Percentiles rank a stretch among this genome's conserved stretches.
Evolutionary conservation across 2,329 filamentous ascomycete species (phyloP).

Genomic region (Pestalotiopsis sp.): DNA sequence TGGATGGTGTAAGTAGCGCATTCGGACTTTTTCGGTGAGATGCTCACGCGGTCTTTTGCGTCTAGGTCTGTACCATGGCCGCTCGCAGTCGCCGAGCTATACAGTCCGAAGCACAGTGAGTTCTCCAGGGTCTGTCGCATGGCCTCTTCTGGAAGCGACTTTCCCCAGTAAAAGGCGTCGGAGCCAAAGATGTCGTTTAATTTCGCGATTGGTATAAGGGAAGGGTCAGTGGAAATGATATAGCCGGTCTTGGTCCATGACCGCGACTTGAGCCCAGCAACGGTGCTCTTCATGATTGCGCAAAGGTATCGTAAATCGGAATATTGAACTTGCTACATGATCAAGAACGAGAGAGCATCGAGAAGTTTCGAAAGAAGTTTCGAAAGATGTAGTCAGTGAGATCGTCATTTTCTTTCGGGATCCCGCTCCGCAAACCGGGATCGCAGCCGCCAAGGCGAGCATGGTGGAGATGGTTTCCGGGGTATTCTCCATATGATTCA

Average conservation of each 20-base stretch:
- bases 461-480: no score
- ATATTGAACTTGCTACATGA: no score
- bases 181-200: constrained; percentile 33
- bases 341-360: no score
- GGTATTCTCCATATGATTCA: no score
- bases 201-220: constrained; percentile 27
- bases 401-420: no score
- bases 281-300: neutral
- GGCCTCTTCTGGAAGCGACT: constrained; percentile 23
- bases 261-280: constrained; percentile 1
- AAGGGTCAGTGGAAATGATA: constrained; percentile 35
- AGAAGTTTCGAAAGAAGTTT: no score
- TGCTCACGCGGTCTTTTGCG: neutral
- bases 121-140: constrained; percentile 29
- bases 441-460: no score
- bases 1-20: neutral
- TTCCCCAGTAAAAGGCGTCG: constrained; percentile 35
- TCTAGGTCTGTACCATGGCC: neutral
- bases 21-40: neutral
- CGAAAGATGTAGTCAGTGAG: no score
- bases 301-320: no score
- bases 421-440: no score
- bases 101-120: constrained; percentile 37
- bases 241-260: constrained; percentile 22
- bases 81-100: constrained; percentile 14